Conservation (phyloP, 768 basidiomycete species). For the Agrocybe chaxingu region DNA sequence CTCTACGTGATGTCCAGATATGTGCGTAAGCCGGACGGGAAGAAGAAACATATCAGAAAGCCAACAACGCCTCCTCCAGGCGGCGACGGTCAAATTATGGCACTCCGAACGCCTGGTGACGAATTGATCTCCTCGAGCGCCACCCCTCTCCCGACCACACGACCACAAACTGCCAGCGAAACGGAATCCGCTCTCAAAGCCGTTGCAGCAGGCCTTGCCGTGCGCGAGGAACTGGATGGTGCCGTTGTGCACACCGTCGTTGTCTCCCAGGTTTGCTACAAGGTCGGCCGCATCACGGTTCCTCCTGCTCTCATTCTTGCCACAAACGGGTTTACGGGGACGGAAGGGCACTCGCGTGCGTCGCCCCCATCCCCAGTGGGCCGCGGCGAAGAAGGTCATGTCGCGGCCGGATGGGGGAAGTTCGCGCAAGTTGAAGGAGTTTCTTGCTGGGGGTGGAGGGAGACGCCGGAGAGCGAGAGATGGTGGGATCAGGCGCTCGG, state of each 20-base stretch:
- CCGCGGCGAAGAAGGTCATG: constrained; percentile 30
- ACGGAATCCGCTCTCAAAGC: constrained; percentile 28
- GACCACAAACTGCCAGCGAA: constrained; percentile 11
- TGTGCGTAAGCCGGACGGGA: constrained; percentile 49
- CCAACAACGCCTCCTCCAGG: constrained; percentile 2
- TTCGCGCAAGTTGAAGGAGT: constrained; percentile 29
- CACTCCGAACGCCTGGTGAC: constrained; percentile 34
- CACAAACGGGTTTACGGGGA: constrained; percentile 49
- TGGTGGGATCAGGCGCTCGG: constrained; percentile 71
- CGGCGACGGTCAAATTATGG: constrained; percentile 13
- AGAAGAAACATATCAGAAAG: constrained; percentile 17
- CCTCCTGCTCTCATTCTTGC: constrained; percentile 65
- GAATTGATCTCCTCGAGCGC: constrained; percentile 22
- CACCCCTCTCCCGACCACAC: constrained; percentile 18
- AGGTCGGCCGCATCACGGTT: constrained; percentile 67
- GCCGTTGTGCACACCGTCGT: constrained; percentile 59
- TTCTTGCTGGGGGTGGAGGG: constrained; percentile 63
- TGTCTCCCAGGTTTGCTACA: constrained; percentile 66
- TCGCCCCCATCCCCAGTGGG: constrained; percentile 52
- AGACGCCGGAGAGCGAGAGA: constrained; percentile 51
- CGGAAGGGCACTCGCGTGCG: constrained; percentile 32
- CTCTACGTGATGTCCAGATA: constrained; percentile 62
- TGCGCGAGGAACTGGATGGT: constrained; percentile 47
- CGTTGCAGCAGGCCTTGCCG: constrained; percentile 26
- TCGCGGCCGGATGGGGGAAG: constrained; percentile 31